phyloP scores from a whole-genome alignment of 2,329 filamentous ascomycete genomes.

The Pseudocercospora fijiensis region DNA sequence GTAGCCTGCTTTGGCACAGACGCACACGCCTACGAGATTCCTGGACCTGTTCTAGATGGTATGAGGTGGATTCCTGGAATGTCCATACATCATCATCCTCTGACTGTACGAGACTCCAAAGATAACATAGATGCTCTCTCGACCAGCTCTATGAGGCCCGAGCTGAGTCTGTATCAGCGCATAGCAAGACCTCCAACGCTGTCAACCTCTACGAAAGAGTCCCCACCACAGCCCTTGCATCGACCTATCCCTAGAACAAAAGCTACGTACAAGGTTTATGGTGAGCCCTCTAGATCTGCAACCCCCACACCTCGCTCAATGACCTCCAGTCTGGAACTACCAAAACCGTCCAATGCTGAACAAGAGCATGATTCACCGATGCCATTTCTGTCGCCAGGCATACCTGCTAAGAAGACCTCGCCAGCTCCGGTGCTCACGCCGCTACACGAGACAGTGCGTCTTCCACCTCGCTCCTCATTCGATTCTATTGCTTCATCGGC shows the following conservation, averaged over 20 bases:
- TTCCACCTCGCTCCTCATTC: slow-evolving; percentile 59
- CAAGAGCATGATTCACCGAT: slow-evolving; percentile 32
- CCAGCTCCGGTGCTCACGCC: slow-evolving; percentile 38
- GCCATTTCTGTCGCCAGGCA: slow-evolving; percentile 36
- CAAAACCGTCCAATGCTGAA: slow-evolving; percentile 15
- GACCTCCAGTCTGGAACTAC: slow-evolving; percentile 34
- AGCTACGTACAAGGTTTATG: background rate
- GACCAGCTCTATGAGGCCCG: slow-evolving; percentile 13
- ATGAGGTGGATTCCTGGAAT: slow-evolving; percentile 23
- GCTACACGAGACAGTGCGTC: slow-evolving; percentile 56
- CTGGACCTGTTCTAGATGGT: slow-evolving; percentile 22
- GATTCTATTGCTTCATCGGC: slow-evolving; percentile 44
- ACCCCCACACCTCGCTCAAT: slow-evolving; percentile 24
- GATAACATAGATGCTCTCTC: background rate
- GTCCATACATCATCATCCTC: slow-evolving; percentile 6
- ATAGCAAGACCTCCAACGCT: slow-evolving; percentile 7
- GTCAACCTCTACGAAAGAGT: background rate
- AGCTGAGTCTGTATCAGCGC: slow-evolving; percentile 11
- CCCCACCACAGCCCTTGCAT: background rate
- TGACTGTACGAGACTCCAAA: background rate
- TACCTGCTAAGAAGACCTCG: slow-evolving; percentile 30
- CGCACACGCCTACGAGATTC: slow-evolving; percentile 23
- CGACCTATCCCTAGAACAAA: background rate
- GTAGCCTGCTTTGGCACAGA: slow-evolving; percentile 17
- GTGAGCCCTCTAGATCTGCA: slow-evolving; percentile 1